Conservation (phyloP, 2,329 filamentous ascomycete genomes). For the Phialophora tarda region DNA sequence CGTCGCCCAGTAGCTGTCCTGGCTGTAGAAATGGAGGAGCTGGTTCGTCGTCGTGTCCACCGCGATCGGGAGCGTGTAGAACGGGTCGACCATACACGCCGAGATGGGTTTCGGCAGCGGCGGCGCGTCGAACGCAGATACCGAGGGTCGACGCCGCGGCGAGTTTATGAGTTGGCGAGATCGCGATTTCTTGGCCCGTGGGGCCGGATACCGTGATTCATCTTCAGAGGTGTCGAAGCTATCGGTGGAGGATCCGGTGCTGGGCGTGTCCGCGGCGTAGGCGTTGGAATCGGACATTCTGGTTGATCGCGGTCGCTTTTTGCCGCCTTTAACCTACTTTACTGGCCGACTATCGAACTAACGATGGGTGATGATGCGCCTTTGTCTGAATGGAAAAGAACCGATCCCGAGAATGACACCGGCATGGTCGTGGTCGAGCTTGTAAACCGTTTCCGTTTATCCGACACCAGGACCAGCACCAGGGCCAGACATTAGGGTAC, state of each 20-base stretch:
- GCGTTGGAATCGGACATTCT: constrained; percentile 1
- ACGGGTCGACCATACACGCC: constrained; percentile 31
- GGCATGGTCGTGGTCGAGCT: neutral
- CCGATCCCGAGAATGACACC: neutral
- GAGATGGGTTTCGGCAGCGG: constrained; percentile 22
- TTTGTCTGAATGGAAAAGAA: neutral
- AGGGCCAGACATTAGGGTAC: no score
- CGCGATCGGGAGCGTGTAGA: constrained; percentile 24
- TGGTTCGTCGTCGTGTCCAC: constrained; percentile 30
- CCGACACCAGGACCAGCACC: no score
- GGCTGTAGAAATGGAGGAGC: constrained; percentile 30
- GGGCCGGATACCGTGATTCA: neutral
- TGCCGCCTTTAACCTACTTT: neutral
- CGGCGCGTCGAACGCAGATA: neutral
- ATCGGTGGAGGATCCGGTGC: neutral
- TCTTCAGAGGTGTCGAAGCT: constrained; percentile 8
- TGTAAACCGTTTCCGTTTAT: no score
- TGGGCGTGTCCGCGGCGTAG: neutral
- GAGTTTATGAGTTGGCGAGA: constrained; percentile 20
- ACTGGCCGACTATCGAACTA: neutral
- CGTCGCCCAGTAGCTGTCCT: constrained; percentile 29
- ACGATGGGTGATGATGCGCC: neutral
- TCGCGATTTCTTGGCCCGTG: neutral
- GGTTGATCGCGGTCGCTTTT: neutral
- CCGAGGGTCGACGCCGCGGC: neutral